Conservation (phyloP, 2,329 filamentous ascomycete genomes). For the Phialophora expanda region DNA sequence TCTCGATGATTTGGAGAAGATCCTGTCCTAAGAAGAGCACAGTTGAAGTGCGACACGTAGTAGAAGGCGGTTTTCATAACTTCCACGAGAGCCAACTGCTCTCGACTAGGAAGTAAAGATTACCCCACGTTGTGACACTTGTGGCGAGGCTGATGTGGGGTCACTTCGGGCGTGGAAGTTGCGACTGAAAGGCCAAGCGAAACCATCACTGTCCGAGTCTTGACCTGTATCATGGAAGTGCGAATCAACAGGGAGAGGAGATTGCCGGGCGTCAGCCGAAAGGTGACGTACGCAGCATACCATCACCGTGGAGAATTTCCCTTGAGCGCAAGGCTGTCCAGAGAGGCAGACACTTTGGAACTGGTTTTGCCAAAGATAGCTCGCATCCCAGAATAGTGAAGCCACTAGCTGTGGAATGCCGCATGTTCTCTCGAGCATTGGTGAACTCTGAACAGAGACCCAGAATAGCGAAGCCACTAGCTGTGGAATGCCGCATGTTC, state of each 20-base stretch:
- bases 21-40: background rate
- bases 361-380: background rate
- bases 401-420: background rate
- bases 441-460: background rate
- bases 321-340: background rate
- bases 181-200: background rate
- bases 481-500: background rate
- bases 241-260: background rate
- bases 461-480: background rate
- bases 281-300: background rate
- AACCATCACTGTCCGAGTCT: background rate
- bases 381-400: background rate
- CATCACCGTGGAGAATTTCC: background rate
- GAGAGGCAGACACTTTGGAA: background rate
- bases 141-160: slow-evolving; percentile 25
- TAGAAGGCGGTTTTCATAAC: background rate
- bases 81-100: background rate
- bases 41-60: background rate
- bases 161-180: background rate
- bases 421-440: background rate
- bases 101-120: background rate
- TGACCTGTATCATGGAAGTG: background rate
- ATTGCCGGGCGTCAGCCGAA: background rate
- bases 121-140: slow-evolving; percentile 15
- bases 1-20: background rate